Evolutionary conservation across 306 rosid species (phyloP).

Genomic region (Quercus cerris): DNA sequence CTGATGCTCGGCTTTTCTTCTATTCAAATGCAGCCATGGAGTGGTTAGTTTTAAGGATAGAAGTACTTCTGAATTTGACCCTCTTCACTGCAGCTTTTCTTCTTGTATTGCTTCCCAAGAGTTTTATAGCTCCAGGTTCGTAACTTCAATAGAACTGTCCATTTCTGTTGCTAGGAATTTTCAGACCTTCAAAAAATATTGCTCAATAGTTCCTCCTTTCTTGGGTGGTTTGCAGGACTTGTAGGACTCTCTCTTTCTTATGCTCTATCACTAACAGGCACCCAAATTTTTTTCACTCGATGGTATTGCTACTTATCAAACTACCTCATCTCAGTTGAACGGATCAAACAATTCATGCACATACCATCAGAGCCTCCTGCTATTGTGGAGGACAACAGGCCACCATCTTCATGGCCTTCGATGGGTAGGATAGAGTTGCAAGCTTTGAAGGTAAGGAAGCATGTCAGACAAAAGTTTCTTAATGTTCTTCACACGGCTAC

Average conservation of each 20-base stretch:
- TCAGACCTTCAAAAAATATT: too few species aligned
- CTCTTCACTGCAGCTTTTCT: too few species aligned
- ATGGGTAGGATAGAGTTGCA: slow-evolving; percentile 46
- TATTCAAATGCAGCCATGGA: too few species aligned
- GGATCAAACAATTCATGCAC: slow-evolving; percentile 57
- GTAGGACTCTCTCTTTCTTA: slow-evolving; percentile 51
- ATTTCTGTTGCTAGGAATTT: too few species aligned
- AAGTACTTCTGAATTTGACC: too few species aligned
- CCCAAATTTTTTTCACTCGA: slow-evolving; percentile 27
- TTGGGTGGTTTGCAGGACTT: slow-evolving; percentile 33
- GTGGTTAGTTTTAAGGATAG: too few species aligned
- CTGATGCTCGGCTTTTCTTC: too few species aligned
- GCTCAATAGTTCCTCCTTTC: background rate
- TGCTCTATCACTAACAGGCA: slow-evolving; percentile 37
- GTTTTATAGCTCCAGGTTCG: too few species aligned
- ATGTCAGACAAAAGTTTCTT: background rate
- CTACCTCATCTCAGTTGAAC: slow-evolving; percentile 50
- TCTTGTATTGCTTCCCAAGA: too few species aligned
- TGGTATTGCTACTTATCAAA: slow-evolving; percentile 44
- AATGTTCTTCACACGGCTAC: background rate
- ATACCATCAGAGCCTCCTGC: slow-evolving; percentile 49
- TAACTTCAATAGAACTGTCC: too few species aligned
- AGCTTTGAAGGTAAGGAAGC: slow-evolving; percentile 32
- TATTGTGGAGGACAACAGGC: slow-evolving; percentile 38
- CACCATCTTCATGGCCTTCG: slow-evolving; percentile 47